phyloP scores from a whole-genome alignment of 106 monocot genomes.

The Cymbidium sinense region DNA sequence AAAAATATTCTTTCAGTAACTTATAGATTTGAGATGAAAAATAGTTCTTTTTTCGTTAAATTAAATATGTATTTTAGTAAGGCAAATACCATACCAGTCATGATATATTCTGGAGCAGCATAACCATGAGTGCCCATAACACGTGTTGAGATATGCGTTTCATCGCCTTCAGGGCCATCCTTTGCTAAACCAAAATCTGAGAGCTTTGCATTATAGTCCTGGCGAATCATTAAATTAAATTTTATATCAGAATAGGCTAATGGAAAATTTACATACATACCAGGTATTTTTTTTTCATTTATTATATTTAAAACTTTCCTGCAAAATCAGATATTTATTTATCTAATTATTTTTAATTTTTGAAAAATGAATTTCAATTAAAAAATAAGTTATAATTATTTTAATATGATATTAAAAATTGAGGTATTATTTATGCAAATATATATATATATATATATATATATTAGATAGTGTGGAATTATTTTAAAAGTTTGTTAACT shows the following conservation, averaged over 20 bases:
- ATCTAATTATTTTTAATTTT: not conserved
- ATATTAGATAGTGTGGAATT: too few relatives aligned
- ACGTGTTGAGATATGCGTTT: constrained; percentile 65
- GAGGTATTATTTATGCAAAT: too few relatives aligned
- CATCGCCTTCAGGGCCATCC: constrained; percentile 70
- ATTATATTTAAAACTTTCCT: not conserved
- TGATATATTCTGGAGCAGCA: constrained; percentile 77
- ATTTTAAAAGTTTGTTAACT: too few relatives aligned
- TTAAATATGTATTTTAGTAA: not conserved
- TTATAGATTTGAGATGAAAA: not conserved
- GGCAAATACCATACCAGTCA: constrained; percentile 63
- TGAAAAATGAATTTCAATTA: not conserved
- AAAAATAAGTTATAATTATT: not conserved
- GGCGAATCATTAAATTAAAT: not conserved
- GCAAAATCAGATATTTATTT: too few relatives aligned
- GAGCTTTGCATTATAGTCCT: constrained; percentile 71
- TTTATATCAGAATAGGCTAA: not conserved
- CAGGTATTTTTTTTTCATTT: not conserved
- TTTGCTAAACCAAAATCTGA: constrained; percentile 87
- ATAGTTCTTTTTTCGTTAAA: too few relatives aligned
- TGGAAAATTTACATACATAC: not conserved
- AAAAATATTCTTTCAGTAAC: not conserved
- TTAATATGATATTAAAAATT: not conserved
- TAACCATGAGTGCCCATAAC: constrained; percentile 87
- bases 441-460: too few relatives aligned